A percentile compares a stretch with the other conserved stretches of the same genome.
Conservation (phyloP, 2,329 filamentous ascomycete species). For the Aspergillus quadricinctus region DNA sequence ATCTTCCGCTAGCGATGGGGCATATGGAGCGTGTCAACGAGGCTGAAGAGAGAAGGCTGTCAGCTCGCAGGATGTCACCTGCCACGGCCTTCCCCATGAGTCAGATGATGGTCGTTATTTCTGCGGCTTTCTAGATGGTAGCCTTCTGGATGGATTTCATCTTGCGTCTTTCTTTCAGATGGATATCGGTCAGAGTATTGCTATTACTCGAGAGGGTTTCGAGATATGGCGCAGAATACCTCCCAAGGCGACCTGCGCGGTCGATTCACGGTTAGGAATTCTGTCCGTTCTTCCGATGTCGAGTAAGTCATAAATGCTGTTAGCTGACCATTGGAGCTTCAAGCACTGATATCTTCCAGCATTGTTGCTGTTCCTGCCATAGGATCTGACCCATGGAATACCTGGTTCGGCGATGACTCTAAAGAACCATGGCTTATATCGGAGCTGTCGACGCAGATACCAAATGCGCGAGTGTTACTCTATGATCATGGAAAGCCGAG, state of each 20-base stretch:
- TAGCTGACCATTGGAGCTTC: neutral
- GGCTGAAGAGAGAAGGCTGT: conserved; percentile 9
- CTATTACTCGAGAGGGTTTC: neutral
- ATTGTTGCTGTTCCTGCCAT: conserved; percentile 35
- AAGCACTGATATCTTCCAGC: conserved; percentile 12
- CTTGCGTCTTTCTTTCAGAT: neutral
- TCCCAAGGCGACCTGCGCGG: neutral
- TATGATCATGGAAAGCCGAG: conserved; percentile 25
- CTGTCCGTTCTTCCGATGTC: conserved; percentile 15
- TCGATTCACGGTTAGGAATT: conserved; percentile 14
- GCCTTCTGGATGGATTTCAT: neutral
- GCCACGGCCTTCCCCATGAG: conserved; percentile 2
- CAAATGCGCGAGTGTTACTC: conserved; percentile 24
- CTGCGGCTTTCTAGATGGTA: neutral
- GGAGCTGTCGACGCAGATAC: conserved; percentile 18
- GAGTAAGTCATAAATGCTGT: conserved; percentile 20
- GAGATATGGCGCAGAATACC: neutral
- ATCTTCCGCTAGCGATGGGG: neutral
- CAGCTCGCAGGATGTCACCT: conserved; percentile 10
- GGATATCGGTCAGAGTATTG: neutral
- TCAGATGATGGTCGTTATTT: conserved; percentile 11
- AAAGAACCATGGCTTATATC: conserved; percentile 23
- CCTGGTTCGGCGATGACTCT: conserved; percentile 22
- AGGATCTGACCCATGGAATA: conserved; percentile 26
- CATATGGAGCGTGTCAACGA: neutral